Evolutionary conservation across 176 grass and related monocot species (phyloP), one percentile per base, ranked within the genome.

Genomic region (Triticum aestivum): DNA sequence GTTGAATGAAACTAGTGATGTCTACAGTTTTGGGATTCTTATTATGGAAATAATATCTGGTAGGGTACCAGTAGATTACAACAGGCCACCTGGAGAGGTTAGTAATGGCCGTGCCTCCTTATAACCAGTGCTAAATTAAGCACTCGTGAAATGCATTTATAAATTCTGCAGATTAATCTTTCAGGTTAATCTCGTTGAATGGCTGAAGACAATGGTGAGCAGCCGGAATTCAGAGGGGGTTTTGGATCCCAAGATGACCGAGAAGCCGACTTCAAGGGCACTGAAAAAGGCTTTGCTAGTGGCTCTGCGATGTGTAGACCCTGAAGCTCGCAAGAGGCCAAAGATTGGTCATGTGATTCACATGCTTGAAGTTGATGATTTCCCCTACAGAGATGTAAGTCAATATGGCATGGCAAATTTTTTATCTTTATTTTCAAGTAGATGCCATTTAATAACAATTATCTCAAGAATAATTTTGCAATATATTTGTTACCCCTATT

Each of bases 331-430:
- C 72, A 96, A 99, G 81, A 99, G 97, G 87, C 97, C 97, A 2
- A 99, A 94, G 82, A 96, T 99, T 76, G 97, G 97, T 32, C 94
- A 93, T 87, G 97, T 96, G 9, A 96, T 99, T 86, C 97, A 99
- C 87, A 99, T 96, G 97, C 97, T 99, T 83, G 94, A 96, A 90
- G 97, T 92, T 77, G 94, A 99, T 42, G 97, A 99, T 90, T 99
- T 99, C 39, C 94, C 94, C 17, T 96, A 99, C 86, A 95, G 90
- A 94, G 94, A 99, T 89, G 97, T 99, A 91, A 92, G 81, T 84
- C 69, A 54, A 65, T 5, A 82, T 69, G 45, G 13, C 56, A 37
- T 7, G 20, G 79, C 24, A 18, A 17, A 20, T 76, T 68, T 71
- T 77, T 23, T 73, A 17, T 69, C 41, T 59, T 61, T 37, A 61